These are phyloP conservation scores for Saccharomyces hybrid DNA, from an alignment of 1,139 yeast genomes.

Conservation along the genomic window DNA sequence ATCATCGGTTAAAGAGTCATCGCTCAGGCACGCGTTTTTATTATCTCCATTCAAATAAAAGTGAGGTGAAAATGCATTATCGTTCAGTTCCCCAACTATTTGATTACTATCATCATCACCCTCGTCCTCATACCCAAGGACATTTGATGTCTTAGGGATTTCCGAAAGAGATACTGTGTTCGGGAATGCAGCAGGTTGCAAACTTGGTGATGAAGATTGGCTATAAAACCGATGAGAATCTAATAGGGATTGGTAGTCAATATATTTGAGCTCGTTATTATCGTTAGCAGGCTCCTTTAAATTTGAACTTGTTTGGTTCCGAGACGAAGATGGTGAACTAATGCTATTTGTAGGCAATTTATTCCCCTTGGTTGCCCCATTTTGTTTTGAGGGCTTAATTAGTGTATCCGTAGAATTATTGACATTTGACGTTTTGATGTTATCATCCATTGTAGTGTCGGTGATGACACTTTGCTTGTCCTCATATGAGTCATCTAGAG, in stretches of 20 bases:
- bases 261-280: not conserved
- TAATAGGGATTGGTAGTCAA: not conserved
- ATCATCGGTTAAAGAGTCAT: not conserved
- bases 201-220: not conserved
- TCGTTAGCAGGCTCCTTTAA: not conserved
- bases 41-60: not conserved
- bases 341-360: not conserved
- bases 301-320: not conserved
- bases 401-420: constrained; percentile 11
- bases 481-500: constrained; percentile 7
- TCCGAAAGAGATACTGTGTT: not conserved
- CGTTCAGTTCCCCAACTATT: not conserved
- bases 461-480: constrained; percentile 15
- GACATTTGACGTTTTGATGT: constrained; percentile 2
- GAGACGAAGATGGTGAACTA: not conserved
- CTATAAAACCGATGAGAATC: not conserved
- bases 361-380: not conserved
- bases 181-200: not conserved
- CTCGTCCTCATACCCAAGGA: not conserved
- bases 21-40: not conserved
- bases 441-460: constrained; percentile 8
- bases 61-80: not conserved
- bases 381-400: not conserved
- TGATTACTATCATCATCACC: not conserved
- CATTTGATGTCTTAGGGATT: not conserved